Conservation (phyloP, 176 grass and related monocot species). For the Echinochloa phyllopogon region DNA sequence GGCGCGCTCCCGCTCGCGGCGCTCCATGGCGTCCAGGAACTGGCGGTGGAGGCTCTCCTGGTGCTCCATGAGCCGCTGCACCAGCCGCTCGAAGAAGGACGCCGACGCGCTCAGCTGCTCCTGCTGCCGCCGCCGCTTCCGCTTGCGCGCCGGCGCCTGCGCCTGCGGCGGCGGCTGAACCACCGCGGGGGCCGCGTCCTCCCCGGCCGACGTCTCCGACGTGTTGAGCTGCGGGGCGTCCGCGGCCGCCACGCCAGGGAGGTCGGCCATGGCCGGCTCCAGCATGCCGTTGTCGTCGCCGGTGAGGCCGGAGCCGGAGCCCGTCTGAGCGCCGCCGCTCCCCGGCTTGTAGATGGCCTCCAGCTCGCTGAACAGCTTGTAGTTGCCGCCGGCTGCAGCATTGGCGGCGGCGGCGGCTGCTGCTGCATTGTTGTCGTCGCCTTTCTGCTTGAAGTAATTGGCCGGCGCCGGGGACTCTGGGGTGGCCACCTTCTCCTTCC, state of each 20-base stretch:
- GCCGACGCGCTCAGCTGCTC: conserved; percentile 75
- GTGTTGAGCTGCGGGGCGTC: conserved; percentile 29
- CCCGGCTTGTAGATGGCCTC: conserved; percentile 98
- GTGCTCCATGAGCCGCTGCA: conserved; percentile 90
- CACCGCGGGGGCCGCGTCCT: conserved; percentile 64
- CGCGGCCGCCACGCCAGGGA: conserved; percentile 14
- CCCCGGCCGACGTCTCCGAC: conserved; percentile 79
- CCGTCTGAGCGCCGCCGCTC: conserved; percentile 64
- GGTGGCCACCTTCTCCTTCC: conserved; percentile 65
- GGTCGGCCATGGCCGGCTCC: conserved; percentile 40
- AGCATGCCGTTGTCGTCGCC: conserved; percentile 76
- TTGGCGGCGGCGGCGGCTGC: not conserved
- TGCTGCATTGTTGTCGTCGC: conserved; percentile 28
- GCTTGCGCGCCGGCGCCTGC: conserved; percentile 38
- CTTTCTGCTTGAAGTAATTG: conserved; percentile 77
- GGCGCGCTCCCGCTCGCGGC: conserved; percentile 75
- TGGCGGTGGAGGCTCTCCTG: conserved; percentile 92
- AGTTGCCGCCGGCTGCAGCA: conserved; percentile 53
- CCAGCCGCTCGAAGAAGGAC: conserved; percentile 84
- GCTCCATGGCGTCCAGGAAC: conserved; percentile 92
- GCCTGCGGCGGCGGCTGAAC: conserved; percentile 42
- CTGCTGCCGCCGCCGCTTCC: conserved; percentile 78
- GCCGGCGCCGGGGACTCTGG: conserved; percentile 50
- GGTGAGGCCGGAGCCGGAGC: conserved; percentile 87
- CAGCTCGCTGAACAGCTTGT: conserved; percentile 98